Conservation (phyloP, 345 rosid species). For the Carallia pectinifolia region DNA sequence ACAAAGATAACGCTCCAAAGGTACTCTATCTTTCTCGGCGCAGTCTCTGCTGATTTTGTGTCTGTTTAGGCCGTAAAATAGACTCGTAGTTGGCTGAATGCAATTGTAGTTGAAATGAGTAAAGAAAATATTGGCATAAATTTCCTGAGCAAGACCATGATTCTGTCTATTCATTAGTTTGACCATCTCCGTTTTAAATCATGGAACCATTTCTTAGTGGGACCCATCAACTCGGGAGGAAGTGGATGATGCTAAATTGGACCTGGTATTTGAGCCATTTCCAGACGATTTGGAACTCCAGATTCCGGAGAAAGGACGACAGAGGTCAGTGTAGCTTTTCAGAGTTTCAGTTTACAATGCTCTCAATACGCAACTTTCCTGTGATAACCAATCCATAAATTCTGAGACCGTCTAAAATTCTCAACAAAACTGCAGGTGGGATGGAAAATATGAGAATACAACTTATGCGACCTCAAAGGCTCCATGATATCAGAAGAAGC, state of each 20-base stretch:
- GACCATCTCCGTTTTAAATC: not conserved
- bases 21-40: constrained; percentile 27
- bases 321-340: constrained; percentile 44
- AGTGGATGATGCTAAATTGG: constrained; percentile 57
- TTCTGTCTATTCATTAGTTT: not conserved
- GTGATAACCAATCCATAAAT: not conserved
- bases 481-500: too few relatives aligned
- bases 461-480: constrained; percentile 35
- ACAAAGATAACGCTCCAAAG: constrained; percentile 92
- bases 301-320: constrained; percentile 61
- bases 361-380: not conserved
- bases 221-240: constrained; percentile 55
- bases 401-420: not conserved
- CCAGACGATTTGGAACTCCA: constrained; percentile 62
- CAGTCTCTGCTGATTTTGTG: not conserved
- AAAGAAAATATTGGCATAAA: not conserved
- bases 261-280: constrained; percentile 59
- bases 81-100: not conserved
- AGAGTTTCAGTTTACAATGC: not conserved
- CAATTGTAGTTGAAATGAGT: not conserved
- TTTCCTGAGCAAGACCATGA: not conserved
- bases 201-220: constrained; percentile 49
- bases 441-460: constrained; percentile 66
- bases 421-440: constrained; percentile 57
- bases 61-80: not conserved